These are phyloP conservation scores for Cicer yamashitae DNA, from an alignment of 306 rosid genomes.

Conservation along the genomic window DNA sequence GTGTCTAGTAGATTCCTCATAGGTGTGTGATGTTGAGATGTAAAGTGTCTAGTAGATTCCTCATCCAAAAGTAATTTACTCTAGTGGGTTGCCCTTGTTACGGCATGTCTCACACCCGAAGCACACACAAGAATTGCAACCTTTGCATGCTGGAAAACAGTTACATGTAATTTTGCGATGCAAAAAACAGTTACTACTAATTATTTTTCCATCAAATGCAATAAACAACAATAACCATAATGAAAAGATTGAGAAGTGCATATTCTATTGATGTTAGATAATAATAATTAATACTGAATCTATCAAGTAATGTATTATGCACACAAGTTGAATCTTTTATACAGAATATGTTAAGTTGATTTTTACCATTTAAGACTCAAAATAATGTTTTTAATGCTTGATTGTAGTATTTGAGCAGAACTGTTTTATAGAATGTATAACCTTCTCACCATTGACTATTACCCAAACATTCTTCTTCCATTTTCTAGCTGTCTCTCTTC, in stretches of 20 bases:
- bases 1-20: not conserved
- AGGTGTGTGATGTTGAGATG: too few species aligned
- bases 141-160: slow-evolving; percentile 86
- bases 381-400: slow-evolving; percentile 48
- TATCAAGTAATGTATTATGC: not conserved
- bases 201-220: slow-evolving; percentile 26
- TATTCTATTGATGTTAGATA: not conserved
- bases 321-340: not conserved
- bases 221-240: not conserved
- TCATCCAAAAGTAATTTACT: not conserved
- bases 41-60: not conserved
- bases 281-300: not conserved
- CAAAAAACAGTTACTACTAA: not conserved
- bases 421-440: slow-evolving; percentile 71
- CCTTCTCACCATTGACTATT: slow-evolving; percentile 80
- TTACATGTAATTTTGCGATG: slow-evolving; percentile 65
- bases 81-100: not conserved
- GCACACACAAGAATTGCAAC: slow-evolving; percentile 90
- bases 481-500: slow-evolving; percentile 85
- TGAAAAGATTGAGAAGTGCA: not conserved
- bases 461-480: slow-evolving; percentile 93
- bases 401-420: slow-evolving; percentile 78
- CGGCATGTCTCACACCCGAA: too few species aligned
- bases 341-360: not conserved
- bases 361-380: not conserved